Conservation (phyloP, 2,329 filamentous ascomycete genomes). For the Fusarium guadeloupense region DNA sequence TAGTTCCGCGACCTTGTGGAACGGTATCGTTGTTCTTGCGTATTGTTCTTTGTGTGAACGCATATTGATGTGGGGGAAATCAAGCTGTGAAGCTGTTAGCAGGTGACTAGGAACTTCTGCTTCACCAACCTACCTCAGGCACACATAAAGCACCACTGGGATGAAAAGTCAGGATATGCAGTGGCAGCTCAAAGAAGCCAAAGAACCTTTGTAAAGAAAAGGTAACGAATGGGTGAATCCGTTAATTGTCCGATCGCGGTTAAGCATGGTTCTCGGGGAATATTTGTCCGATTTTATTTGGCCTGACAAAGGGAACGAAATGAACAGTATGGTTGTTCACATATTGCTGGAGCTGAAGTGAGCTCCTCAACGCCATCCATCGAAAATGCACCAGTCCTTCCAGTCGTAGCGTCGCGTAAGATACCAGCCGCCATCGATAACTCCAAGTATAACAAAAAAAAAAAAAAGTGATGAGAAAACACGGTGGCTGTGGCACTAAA, state of each 20-base stretch:
- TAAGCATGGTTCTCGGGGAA: conserved; percentile 36
- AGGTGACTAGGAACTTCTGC: background rate
- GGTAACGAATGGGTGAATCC: conserved; percentile 6
- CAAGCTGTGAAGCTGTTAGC: conserved; percentile 10
- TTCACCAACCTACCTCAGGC: conserved; percentile 8
- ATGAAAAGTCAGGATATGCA: background rate
- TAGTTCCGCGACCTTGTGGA: background rate
- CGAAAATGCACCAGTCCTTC: conserved; percentile 34
- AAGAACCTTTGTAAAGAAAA: background rate
- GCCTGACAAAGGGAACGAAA: conserved; percentile 42
- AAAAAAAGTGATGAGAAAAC: conserved; percentile 33
- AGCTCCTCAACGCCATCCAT: conserved; percentile 33
- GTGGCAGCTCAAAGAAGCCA: conserved; percentile 3
- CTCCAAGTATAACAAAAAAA: conserved; percentile 35
- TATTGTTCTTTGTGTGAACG: conserved; percentile 16
- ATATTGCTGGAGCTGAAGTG: conserved; percentile 34
- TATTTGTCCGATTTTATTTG: conserved; percentile 47
- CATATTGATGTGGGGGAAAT: background rate
- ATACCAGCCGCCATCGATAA: conserved; percentile 36
- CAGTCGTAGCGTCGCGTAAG: conserved; percentile 37
- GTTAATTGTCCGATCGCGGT: conserved; percentile 24
- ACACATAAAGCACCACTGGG: background rate
- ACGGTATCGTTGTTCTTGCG: background rate
- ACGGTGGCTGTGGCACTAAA: conserved; percentile 43
- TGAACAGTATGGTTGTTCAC: conserved; percentile 39